Percentiles rank a stretch among this genome's conserved stretches.
Conservation (phyloP, 805 yeast genomes). For the Candida ortonii region DNA sequence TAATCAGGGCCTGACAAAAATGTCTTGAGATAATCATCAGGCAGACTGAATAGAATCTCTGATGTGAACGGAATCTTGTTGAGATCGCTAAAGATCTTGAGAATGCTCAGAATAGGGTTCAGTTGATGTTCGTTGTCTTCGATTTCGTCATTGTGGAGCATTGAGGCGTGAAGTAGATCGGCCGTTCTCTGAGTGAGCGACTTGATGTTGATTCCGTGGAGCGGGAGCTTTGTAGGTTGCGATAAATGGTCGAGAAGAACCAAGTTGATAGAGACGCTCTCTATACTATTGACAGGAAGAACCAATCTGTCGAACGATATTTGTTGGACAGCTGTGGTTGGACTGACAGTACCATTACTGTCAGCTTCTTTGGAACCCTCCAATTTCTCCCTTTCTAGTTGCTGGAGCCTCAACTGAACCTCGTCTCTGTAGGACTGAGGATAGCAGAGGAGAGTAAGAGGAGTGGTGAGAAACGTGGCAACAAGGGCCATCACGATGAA, state of each 20-base stretch:
- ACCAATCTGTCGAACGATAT: constrained; percentile 23
- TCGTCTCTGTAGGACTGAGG: constrained; percentile 60
- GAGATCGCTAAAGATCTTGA: constrained; percentile 32
- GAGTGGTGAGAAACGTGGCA: constrained; percentile 77
- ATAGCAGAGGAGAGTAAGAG: constrained; percentile 59
- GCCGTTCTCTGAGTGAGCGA: constrained; percentile 66
- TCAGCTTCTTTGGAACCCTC: constrained; percentile 25
- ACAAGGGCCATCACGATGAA: constrained; percentile 79
- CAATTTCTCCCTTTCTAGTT: constrained; percentile 14
- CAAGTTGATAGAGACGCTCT: constrained; percentile 30
- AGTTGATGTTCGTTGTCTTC: constrained; percentile 29
- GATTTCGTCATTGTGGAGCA: constrained; percentile 24
- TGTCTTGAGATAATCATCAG: constrained; percentile 26
- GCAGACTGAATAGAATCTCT: constrained; percentile 30
- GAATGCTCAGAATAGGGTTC: constrained; percentile 36
- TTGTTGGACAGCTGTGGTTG: constrained; percentile 23
- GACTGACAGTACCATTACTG: constrained; percentile 32
- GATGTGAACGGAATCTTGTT: constrained; percentile 31
- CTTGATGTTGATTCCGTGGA: constrained; percentile 55
- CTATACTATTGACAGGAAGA: constrained; percentile 27
- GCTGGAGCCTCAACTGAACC: constrained; percentile 33
- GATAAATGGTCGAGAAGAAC: constrained; percentile 29
- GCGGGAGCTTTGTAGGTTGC: constrained; percentile 25
- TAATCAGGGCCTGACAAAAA: constrained; percentile 21
- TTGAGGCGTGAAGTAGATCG: constrained; percentile 64